Percentiles rank a stretch among this genome's conserved stretches.
These are phyloP conservation scores for Podospora anserina DNA, from an alignment of 495 filamentous ascomycete species.

Conservation along the genomic window DNA sequence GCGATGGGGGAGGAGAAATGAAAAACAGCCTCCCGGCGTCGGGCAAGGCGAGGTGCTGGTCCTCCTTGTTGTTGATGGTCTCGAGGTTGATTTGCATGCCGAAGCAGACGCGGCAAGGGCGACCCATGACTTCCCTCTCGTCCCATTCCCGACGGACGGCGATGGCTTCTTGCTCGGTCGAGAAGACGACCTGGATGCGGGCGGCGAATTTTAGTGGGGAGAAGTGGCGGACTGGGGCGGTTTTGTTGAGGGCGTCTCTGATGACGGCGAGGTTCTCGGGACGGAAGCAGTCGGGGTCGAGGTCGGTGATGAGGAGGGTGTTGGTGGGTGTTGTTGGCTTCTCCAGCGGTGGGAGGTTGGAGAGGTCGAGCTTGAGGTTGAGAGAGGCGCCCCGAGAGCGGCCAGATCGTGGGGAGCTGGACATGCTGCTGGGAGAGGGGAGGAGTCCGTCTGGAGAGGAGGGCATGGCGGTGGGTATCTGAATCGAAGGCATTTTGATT, in stretches of 20 bases:
- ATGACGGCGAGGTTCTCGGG: constrained; percentile 71
- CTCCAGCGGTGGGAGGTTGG: constrained; percentile 70
- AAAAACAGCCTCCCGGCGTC: constrained; percentile 92
- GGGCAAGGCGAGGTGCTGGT: constrained; percentile 74
- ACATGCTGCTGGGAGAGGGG: constrained; percentile 32
- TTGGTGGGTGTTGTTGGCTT: constrained; percentile 83
- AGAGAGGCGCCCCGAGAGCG: constrained; percentile 31
- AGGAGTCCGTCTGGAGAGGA: constrained; percentile 15
- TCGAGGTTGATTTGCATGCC: constrained; percentile 64
- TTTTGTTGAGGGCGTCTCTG: constrained; percentile 62
- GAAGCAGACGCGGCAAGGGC: constrained; percentile 80
- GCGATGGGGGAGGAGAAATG: constrained; percentile 87
- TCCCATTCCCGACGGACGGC: constrained; percentile 68
- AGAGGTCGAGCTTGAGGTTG: constrained; percentile 76
- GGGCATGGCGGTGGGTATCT: background rate
- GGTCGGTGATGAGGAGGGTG: constrained; percentile 90
- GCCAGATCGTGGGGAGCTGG: constrained; percentile 29
- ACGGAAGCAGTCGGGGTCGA: constrained; percentile 76
- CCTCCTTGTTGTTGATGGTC: constrained; percentile 31
- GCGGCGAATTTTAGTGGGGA: constrained; percentile 89
- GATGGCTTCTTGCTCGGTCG: constrained; percentile 64
- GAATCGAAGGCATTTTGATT: background rate
- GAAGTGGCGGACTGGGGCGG: constrained; percentile 78
- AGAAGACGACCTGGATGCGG: constrained; percentile 86
- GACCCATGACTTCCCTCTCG: constrained; percentile 63